Evolutionary conservation across 371 early-diverging fungal species (phyloP), one percentile per base, ranked within the genome.

Genomic region (Saksenaea oblongispora): DNA sequence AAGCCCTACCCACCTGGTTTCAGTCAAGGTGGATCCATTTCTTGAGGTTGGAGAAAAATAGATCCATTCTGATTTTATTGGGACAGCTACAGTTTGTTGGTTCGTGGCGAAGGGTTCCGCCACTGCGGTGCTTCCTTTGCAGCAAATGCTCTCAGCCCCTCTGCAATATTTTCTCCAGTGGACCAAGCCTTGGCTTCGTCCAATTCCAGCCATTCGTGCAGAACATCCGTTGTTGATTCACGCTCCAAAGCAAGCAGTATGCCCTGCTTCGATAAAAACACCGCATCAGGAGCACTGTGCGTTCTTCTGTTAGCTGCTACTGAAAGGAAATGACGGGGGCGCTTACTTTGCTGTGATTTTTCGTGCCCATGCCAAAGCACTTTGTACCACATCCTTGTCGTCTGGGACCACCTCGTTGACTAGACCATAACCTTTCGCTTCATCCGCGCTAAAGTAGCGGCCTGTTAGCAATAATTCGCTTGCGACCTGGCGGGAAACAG

Each of bases 391-490:
- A 60, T 83, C 65, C 15, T 60, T 55, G 37, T 67, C 61, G 26
- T 73, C 62, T 1, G 75, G 68, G n/a, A 84, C 59, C 15, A 84
- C 58, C 55, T 76, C 67, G 28, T 84, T 82, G 0, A 80, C 80
- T 41, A 84, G 59, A 15, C 82, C 84, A 59, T 73, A 68, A 15
- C 57, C 56, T n/a, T 80, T 73, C 7, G 76, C 78, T 59, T 82
- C 80, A 10, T 74, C 59, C 10, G 84, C 82, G 15, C 64, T 71
- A 34, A 79, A 55, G 24, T 70, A 68, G 22, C 82, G 80, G 3
- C 84, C 84, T 1, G 82, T 84, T 37, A 84, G 63, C 13, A 75
- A 68, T 17, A 84, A 61, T 39, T 79, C 80, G 27, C 74, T 72
- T 15, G 79, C 80, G 11, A 77, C 58, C 27, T 84, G 84, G 54